Percentiles rank a stretch among this genome's conserved stretches.
phyloP scores from a whole-genome alignment of 495 filamentous ascomycete genomes.

The Amphirosellinia nigrospora region DNA sequence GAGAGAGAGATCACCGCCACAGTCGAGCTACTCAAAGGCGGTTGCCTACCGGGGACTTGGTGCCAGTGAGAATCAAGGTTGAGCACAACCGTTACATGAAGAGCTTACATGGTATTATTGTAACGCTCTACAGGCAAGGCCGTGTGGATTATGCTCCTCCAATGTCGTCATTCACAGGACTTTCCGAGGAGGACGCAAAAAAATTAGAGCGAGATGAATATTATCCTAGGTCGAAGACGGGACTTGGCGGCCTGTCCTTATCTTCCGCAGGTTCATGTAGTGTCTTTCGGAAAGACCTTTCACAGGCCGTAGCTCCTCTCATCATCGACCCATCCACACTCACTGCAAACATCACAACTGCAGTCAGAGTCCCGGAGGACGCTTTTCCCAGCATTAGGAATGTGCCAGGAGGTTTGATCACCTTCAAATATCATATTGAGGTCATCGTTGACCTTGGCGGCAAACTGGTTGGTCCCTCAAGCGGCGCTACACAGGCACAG shows the following conservation, averaged over 20 bases:
- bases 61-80: conserved; percentile 80
- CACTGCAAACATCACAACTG: conserved; percentile 75
- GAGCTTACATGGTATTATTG: conserved; percentile 88
- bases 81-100: conserved; percentile 86
- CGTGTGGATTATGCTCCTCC: conserved; percentile 86
- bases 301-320: conserved; percentile 83
- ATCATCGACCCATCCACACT: conserved; percentile 83
- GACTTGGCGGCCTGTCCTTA: conserved; percentile 80
- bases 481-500: conserved; percentile 34
- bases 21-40: conserved; percentile 80
- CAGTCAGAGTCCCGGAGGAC: conserved; percentile 85
- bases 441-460: conserved; percentile 91
- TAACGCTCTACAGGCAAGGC: conserved; percentile 90
- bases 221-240: conserved; percentile 74
- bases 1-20: conserved; percentile 83
- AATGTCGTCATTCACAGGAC: conserved; percentile 59
- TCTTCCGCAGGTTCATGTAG: conserved; percentile 82
- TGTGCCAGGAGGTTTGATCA: conserved; percentile 90
- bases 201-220: conserved; percentile 76
- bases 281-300: conserved; percentile 90
- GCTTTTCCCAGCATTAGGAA: conserved; percentile 89
- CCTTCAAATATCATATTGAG: conserved; percentile 91
- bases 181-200: conserved; percentile 66
- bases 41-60: conserved; percentile 81
- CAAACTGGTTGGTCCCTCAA: conserved; percentile 67